Evolutionary conservation across 1,139 yeast species (phyloP).

Genomic region (Yamadazyma aaseri): DNA sequence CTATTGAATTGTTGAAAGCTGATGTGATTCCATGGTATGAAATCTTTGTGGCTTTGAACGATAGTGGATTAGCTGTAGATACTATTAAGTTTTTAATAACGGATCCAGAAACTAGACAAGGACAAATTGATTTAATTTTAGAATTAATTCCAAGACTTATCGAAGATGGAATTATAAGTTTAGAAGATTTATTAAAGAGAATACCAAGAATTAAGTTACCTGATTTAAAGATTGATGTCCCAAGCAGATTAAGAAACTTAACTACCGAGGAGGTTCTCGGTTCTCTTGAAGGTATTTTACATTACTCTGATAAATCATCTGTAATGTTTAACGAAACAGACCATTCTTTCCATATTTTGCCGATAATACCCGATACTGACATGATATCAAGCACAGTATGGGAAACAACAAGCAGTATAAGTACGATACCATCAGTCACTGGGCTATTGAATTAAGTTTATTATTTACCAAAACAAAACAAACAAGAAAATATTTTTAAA

Average conservation of each 20-base stretch:
- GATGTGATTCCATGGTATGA: conserved; percentile 36
- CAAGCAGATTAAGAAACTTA: not conserved
- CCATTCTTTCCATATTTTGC: too few species aligned
- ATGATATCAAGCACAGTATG: too few species aligned
- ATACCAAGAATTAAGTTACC: conserved; percentile 4
- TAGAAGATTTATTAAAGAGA: conserved; percentile 11
- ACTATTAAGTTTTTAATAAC: conserved; percentile 26
- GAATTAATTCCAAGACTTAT: conserved; percentile 29
- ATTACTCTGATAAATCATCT: not conserved
- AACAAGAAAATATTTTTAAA: not conserved
- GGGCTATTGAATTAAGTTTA: too few species aligned
- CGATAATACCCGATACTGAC: too few species aligned
- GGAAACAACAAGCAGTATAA: not conserved
- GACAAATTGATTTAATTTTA: conserved; percentile 25
- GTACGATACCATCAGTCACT: too few species aligned
- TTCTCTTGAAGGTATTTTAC: not conserved
- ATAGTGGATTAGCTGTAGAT: conserved; percentile 33
- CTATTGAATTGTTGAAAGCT: conserved; percentile 27
- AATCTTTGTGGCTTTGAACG: conserved; percentile 29
- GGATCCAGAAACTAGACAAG: conserved; percentile 30
- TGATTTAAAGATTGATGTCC: not conserved
- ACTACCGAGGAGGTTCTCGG: not conserved
- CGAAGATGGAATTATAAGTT: conserved; percentile 13
- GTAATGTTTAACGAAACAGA: too few species aligned
- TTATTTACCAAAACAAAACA: not conserved